Conservation (phyloP, 192 early-diverging fungal genomes). For the Coemansia sp. region DNA sequence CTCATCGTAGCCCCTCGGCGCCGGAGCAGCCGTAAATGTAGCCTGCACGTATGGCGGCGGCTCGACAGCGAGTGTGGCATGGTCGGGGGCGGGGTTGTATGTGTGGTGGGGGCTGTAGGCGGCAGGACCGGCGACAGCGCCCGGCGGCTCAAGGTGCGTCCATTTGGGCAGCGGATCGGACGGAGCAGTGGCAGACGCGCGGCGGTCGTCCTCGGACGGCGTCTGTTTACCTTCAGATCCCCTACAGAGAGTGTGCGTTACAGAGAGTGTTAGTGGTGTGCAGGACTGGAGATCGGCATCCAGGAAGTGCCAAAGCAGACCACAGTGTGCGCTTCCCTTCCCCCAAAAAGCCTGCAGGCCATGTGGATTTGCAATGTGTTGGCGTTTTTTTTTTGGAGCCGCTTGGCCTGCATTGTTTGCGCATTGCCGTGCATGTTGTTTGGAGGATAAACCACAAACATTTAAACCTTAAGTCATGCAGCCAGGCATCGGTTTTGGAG, state of each 20-base stretch:
- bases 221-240: constrained; percentile 29
- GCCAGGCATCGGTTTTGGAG: neutral
- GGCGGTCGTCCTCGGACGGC: constrained; percentile 33
- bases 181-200: constrained; percentile 2
- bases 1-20: neutral
- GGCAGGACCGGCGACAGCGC: neutral
- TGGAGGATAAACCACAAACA: constrained; percentile 6
- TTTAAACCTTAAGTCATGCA: constrained; percentile 8
- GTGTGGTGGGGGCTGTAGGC: neutral
- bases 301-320: neutral
- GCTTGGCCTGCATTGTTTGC: constrained; percentile 3
- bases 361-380: neutral
- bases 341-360: neutral
- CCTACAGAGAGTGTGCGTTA: constrained; percentile 14
- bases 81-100: neutral
- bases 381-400: neutral
- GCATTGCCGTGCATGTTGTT: neutral
- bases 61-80: neutral
- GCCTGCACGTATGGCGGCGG: neutral
- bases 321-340: neutral
- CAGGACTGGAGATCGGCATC: neutral
- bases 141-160: neutral
- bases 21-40: neutral
- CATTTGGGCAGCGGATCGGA: neutral
- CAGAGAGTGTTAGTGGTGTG: neutral